Percentiles rank a stretch among this genome's conserved stretches.
phyloP scores from a whole-genome alignment of 352 stramenopile species.

The Blastocystis sp. region DNA sequence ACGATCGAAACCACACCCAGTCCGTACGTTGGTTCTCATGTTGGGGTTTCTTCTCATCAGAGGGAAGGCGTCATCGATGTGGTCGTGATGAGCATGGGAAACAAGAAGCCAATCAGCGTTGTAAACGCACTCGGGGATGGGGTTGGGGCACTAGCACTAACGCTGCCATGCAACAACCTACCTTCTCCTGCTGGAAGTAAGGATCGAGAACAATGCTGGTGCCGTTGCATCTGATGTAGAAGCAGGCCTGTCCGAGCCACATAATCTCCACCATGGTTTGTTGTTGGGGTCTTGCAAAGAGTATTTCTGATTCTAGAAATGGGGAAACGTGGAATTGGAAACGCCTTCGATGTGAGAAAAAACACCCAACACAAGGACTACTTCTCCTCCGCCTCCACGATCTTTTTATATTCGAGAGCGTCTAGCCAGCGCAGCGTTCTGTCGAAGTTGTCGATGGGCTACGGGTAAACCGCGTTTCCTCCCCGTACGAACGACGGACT shows the following conservation, averaged over 20 bases:
- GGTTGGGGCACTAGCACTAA: slow-evolving; percentile 48
- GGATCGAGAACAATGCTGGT: slow-evolving; percentile 65
- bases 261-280: slow-evolving; percentile 69
- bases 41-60: slow-evolving; percentile 69
- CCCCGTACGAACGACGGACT: slow-evolving; percentile 2
- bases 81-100: slow-evolving; percentile 65
- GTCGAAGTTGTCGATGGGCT: slow-evolving; percentile 51
- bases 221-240: slow-evolving; percentile 67
- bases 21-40: slow-evolving; percentile 59
- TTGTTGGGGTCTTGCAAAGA: neutral
- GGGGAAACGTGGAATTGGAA: neutral
- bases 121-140: slow-evolving; percentile 64
- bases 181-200: slow-evolving; percentile 68
- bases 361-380: neutral
- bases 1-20: neutral
- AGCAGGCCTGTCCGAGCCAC: slow-evolving; percentile 68
- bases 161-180: neutral
- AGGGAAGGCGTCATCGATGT: slow-evolving; percentile 66
- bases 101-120: slow-evolving; percentile 61
- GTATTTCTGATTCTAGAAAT: slow-evolving; percentile 12
- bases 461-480: neutral
- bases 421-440: slow-evolving; percentile 44
- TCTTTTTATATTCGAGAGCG: slow-evolving; percentile 48
- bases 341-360: slow-evolving; percentile 27
- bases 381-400: slow-evolving; percentile 27